Evolutionary conservation across 495 filamentous ascomycete species (phyloP).

Genomic region (Mycothermus thermophilus): DNA sequence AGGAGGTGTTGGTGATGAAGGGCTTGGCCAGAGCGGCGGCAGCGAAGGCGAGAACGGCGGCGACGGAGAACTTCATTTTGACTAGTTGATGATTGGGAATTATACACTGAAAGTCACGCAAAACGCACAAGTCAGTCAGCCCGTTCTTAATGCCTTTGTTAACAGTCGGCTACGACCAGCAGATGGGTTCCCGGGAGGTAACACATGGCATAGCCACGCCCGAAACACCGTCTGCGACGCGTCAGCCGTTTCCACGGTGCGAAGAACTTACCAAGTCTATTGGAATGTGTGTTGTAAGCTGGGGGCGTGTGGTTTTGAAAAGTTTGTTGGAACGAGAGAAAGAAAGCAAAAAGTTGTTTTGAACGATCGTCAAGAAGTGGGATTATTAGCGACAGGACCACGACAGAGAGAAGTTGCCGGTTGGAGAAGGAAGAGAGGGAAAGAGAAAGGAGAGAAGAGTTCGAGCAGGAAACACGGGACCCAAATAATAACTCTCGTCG

Average conservation of each 20-base stretch:
- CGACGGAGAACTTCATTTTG: slow-evolving; percentile 34
- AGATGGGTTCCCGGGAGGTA: too few species aligned
- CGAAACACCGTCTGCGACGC: background rate
- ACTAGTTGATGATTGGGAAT: slow-evolving; percentile 3
- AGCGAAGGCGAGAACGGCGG: slow-evolving; percentile 23
- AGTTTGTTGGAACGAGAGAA: slow-evolving; percentile 3
- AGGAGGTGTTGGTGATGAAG: slow-evolving; percentile 29
- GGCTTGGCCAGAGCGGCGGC: slow-evolving; percentile 24
- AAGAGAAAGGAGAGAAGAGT: slow-evolving; percentile 7
- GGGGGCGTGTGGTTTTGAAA: background rate
- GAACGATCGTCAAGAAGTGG: slow-evolving; percentile 12
- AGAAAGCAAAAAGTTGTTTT: background rate
- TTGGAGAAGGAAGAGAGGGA: too few species aligned
- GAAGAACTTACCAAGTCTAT: slow-evolving; percentile 4
- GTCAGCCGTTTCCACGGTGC: background rate
- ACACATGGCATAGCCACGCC: too few species aligned
- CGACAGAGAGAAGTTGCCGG: too few species aligned
- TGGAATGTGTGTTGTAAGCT: too few species aligned
- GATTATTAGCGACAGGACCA: too few species aligned
- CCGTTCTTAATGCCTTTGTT: too few species aligned
- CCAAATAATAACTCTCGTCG: too few species aligned
- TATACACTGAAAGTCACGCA: slow-evolving; percentile 1
- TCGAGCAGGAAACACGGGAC: too few species aligned
- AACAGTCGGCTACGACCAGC: too few species aligned
- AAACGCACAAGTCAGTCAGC: slow-evolving; percentile 1